These are phyloP conservation scores for Suillus lakei DNA, from an alignment of 768 basidiomycete species.

Conservation along the genomic window DNA sequence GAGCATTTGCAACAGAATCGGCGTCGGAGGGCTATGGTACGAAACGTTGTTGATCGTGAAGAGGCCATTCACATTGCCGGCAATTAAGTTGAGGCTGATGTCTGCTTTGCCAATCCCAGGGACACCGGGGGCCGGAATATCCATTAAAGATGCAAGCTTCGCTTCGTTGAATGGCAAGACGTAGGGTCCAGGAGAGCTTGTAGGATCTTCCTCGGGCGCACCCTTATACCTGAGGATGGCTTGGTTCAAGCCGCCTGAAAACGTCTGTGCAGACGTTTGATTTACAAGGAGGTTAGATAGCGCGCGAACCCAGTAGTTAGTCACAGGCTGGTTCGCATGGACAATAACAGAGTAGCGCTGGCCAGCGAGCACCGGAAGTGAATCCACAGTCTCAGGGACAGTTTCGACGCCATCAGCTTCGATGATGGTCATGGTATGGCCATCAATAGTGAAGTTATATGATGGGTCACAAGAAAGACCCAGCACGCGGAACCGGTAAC, in stretches of 20 bases:
- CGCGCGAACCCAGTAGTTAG: slow-evolving; percentile 50
- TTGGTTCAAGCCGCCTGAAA: slow-evolving; percentile 38
- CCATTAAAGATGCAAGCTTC: slow-evolving; percentile 37
- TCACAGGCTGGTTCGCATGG: slow-evolving; percentile 38
- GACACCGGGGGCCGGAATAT: slow-evolving; percentile 34
- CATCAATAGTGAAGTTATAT: slow-evolving; percentile 39
- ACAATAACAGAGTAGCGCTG: slow-evolving; percentile 48
- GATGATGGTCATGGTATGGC: slow-evolving; percentile 46
- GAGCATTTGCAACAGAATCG: slow-evolving; percentile 62
- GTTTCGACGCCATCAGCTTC: slow-evolving; percentile 46
- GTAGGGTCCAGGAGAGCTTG: slow-evolving; percentile 23
- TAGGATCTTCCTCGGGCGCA: slow-evolving; percentile 41
- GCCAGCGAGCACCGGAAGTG: slow-evolving; percentile 46
- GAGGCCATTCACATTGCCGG: slow-evolving; percentile 15
- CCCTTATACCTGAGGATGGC: slow-evolving; percentile 47
- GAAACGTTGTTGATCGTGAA: slow-evolving; percentile 37
- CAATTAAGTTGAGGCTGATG: slow-evolving; percentile 28
- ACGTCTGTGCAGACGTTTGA: slow-evolving; percentile 40
- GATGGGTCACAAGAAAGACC: slow-evolving; percentile 39
- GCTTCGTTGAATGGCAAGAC: slow-evolving; percentile 36
- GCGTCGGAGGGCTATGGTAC: slow-evolving; percentile 47
- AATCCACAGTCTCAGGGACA: slow-evolving; percentile 41
- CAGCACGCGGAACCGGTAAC: slow-evolving; percentile 46
- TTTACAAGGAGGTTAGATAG: slow-evolving; percentile 33
- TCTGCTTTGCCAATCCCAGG: slow-evolving; percentile 38